These are phyloP conservation scores for Reticulascus tulasneorum DNA, from an alignment of 2,329 filamentous ascomycete genomes.

Conservation along the genomic window DNA sequence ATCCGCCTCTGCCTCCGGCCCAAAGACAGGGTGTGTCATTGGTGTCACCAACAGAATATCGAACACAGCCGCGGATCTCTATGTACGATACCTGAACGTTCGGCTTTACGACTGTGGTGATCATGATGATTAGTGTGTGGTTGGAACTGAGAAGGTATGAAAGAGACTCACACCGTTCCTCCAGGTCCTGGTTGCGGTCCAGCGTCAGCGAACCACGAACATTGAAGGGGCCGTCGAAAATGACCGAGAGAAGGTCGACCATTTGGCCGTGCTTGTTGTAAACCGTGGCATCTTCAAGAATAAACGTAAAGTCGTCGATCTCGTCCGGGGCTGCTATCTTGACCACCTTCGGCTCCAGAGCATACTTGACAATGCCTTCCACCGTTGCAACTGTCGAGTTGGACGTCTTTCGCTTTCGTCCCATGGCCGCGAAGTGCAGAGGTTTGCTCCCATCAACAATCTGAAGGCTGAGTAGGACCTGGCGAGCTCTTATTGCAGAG, in stretches of 20 bases:
- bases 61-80: constrained; percentile 46
- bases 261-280: constrained; percentile 47
- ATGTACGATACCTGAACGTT: constrained; percentile 34
- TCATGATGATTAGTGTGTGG: constrained; percentile 3
- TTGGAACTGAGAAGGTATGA: too few species aligned
- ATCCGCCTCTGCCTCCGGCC: constrained; percentile 61
- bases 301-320: constrained; percentile 5
- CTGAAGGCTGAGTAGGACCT: too few species aligned
- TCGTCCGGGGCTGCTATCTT: constrained; percentile 16
- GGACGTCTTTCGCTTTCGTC: constrained; percentile 37
- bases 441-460: too few species aligned
- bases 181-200: constrained; percentile 41
- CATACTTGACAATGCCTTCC: constrained; percentile 29
- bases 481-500: too few species aligned
- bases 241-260: constrained; percentile 58
- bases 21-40: constrained; percentile 56
- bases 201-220: constrained; percentile 58
- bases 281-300: constrained; percentile 48
- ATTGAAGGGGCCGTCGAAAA: constrained; percentile 55
- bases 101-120: constrained; percentile 27
- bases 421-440: constrained; percentile 31
- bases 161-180: constrained; percentile 36
- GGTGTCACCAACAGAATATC: constrained; percentile 51
- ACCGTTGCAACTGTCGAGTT: constrained; percentile 41
- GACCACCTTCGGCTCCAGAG: constrained; percentile 30